Evolutionary conservation across 768 basidiomycete genomes (phyloP), one percentile per base, ranked within the genome.

Genomic region (Leccinum boreale): DNA sequence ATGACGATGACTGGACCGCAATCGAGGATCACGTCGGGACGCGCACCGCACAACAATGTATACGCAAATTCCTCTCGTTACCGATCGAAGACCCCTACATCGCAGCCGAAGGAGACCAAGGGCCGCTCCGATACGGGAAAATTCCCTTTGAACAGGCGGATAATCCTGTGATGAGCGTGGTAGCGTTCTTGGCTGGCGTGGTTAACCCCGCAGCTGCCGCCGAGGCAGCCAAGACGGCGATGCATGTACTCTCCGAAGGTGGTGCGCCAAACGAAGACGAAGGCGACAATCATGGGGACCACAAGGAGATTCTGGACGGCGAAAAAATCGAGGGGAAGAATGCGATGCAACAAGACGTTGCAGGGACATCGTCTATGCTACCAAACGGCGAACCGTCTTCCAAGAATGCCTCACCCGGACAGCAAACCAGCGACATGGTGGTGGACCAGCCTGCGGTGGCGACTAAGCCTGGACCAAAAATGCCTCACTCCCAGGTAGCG

Each of bases 131-230:
- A 55, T 93, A 86, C 54, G 85, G 86, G 0, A 75, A 89, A 15
- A 80, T 97, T 54, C 96, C 96, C 1, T 97, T 98, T 69, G 90
- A 94, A 65, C 91, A 94, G 70, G 85, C 91, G 5, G 97, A 99
- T 67, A 98, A 98, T 68, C 97, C 97, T 0, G 93, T 99, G 17
- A 94, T 99, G 94, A 93, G 91, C 71, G 97, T 98, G 23, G 95
- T 98, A 19, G 94, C 97, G 2, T 98, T 98, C 77, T 79, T 99
- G 23, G 94, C 97, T 8, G 90, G 92, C 6, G 94, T 95, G 10
- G 89, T 98, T 7, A 86, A 85, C 10, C 93, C 94, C 0, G 87
- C 87, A 0, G 89, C 97, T 4, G 96, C 95, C 4, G 90, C 93
- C 0, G 94, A 94, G 58, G 96, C 95, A 1, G 97, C 97, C 6